A percentile compares a stretch with the other conserved stretches of the same genome.
Evolutionary conservation across 108 stramenopile species (phyloP).

Genomic region (Conticribra guillardii): DNA sequence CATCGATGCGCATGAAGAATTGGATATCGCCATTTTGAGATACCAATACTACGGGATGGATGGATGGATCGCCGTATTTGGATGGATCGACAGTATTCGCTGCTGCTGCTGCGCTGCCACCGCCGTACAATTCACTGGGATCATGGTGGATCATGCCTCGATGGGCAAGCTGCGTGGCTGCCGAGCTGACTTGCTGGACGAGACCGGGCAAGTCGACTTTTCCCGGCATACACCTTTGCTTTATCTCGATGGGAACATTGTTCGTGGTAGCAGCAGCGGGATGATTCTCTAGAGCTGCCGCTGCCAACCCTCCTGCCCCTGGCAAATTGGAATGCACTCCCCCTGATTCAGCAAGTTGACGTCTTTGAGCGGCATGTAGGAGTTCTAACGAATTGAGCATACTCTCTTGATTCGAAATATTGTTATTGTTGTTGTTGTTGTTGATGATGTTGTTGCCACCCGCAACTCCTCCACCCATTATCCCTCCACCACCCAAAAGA

Average conservation of each 20-base stretch:
- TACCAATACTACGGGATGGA: slow-evolving; percentile 76
- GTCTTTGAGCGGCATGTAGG: slow-evolving; percentile 72
- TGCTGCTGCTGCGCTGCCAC: not conserved
- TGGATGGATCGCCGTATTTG: slow-evolving; percentile 78
- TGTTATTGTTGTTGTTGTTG: too few species aligned
- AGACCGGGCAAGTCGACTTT: slow-evolving; percentile 72
- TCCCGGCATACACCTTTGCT: slow-evolving; percentile 75
- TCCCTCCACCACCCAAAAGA: not conserved
- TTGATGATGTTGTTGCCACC: not conserved
- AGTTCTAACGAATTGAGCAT: slow-evolving; percentile 51
- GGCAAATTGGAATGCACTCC: slow-evolving; percentile 45
- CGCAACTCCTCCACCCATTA: not conserved
- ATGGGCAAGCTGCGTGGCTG: slow-evolving; percentile 82
- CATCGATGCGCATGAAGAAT: slow-evolving; percentile 81
- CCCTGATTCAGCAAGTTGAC: slow-evolving; percentile 61
- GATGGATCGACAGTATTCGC: slow-evolving; percentile 22
- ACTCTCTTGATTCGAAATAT: not conserved
- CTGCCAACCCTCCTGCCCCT: not conserved
- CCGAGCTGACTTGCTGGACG: slow-evolving; percentile 68
- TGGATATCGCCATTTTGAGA: slow-evolving; percentile 67
- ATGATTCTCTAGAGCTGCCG: slow-evolving; percentile 16
- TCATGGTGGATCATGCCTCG: slow-evolving; percentile 49
- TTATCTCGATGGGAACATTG: slow-evolving; percentile 50
- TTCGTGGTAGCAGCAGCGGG: slow-evolving; percentile 2
- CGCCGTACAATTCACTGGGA: not conserved